These are phyloP conservation scores for Aspergillus funiculosus DNA, from an alignment of 495 filamentous ascomycete species.

Conservation along the genomic window DNA sequence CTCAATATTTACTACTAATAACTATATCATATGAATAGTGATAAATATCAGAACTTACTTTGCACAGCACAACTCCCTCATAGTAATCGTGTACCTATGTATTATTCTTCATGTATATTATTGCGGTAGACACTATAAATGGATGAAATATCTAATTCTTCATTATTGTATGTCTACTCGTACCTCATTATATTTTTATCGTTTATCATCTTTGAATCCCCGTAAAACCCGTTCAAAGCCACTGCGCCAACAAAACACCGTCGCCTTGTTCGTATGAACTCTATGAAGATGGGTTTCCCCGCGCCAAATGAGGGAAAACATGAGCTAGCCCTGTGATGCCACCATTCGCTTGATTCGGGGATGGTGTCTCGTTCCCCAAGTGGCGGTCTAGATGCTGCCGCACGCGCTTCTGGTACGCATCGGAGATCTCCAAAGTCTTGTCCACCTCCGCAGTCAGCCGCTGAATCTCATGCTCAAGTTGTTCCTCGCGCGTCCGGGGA, in stretches of 20 bases:
- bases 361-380: background rate
- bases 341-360: conserved; percentile 4
- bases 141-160: background rate
- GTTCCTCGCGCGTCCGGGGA: conserved; percentile 47
- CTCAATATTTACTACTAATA: too few species aligned
- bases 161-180: conserved; percentile 1
- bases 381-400: conserved; percentile 30
- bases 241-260: background rate
- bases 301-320: conserved; percentile 44
- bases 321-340: conserved; percentile 26
- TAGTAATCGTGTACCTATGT: too few species aligned
- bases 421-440: conserved; percentile 42
- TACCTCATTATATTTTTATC: conserved; percentile 3
- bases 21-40: too few species aligned
- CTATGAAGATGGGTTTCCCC: too few species aligned
- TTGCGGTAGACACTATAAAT: background rate
- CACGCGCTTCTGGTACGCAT: conserved; percentile 40
- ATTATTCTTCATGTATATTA: too few species aligned
- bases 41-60: background rate
- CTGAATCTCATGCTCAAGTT: conserved; percentile 48
- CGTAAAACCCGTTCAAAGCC: background rate
- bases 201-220: background rate
- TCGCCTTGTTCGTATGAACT: too few species aligned
- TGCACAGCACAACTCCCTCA: too few species aligned
- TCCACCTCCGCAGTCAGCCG: conserved; percentile 51